Percentiles rank a stretch among this genome's conserved stretches.
These are phyloP conservation scores for Chlorella ohadii DNA, from an alignment of 139 green algal genomes.

Conservation along the genomic window DNA sequence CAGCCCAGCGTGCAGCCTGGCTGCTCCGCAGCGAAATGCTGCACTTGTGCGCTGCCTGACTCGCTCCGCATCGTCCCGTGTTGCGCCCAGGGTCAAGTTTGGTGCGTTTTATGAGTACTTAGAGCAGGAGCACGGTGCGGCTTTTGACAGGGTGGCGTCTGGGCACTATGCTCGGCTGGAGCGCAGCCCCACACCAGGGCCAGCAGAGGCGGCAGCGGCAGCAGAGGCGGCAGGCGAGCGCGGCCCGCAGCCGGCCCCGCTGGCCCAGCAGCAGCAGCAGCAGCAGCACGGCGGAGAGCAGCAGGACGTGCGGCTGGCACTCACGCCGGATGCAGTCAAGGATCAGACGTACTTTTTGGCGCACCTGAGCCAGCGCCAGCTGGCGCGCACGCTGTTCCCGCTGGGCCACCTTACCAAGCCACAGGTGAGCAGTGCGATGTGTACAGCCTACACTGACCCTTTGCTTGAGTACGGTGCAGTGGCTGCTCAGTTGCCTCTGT, in stretches of 20 bases:
- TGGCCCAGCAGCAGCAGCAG: slow-evolving; percentile 1
- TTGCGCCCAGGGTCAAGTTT: slow-evolving; percentile 80
- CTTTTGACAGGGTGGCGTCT: slow-evolving; percentile 81
- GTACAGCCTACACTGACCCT: too few relatives aligned
- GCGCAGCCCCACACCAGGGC: slow-evolving; percentile 2
- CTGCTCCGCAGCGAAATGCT: not conserved
- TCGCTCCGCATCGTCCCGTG: not conserved
- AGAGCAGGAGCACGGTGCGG: slow-evolving; percentile 32
- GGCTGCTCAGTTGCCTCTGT: too few relatives aligned
- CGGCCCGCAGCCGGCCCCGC: not conserved
- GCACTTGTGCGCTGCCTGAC: not conserved
- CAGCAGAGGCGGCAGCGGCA: slow-evolving; percentile 14
- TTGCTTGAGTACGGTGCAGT: too few relatives aligned
- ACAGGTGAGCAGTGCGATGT: slow-evolving; percentile 54
- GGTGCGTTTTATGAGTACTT: slow-evolving; percentile 93
- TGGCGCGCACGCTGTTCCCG: slow-evolving; percentile 89
- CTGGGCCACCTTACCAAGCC: slow-evolving; percentile 90
- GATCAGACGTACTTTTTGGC: slow-evolving; percentile 97
- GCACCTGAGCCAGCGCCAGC: slow-evolving; percentile 77
- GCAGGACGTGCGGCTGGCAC: slow-evolving; percentile 49
- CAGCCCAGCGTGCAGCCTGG: not conserved
- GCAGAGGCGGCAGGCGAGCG: slow-evolving; percentile 1
- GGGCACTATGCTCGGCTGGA: slow-evolving; percentile 81
- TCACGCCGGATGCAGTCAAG: slow-evolving; percentile 87
- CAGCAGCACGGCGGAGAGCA: not conserved